phyloP scores from a whole-genome alignment of 805 yeast genomes.

The Metschnikowia chrysomelidarum region DNA sequence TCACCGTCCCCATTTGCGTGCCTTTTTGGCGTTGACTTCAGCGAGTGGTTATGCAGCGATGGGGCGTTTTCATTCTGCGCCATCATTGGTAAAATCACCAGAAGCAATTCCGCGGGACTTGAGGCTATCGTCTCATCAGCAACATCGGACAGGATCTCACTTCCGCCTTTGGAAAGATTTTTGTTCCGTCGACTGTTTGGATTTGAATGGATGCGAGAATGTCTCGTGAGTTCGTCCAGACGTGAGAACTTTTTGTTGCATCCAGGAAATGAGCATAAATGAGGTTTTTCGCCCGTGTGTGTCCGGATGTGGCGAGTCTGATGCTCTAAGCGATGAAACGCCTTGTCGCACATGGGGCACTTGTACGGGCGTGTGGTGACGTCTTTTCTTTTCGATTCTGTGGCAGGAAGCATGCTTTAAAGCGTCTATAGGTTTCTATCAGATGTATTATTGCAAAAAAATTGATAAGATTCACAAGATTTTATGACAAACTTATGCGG shows the following conservation, averaged over 20 bases:
- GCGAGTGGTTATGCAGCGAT: slow-evolving; percentile 3
- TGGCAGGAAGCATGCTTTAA: slow-evolving; percentile 16
- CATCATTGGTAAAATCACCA: slow-evolving; percentile 6
- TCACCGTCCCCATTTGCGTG: slow-evolving; percentile 4
- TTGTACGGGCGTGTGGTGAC: slow-evolving; percentile 53
- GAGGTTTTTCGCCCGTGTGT: slow-evolving; percentile 82
- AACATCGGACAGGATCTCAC: slow-evolving; percentile 2
- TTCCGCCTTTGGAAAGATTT: slow-evolving; percentile 23
- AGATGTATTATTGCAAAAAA: too few relatives aligned
- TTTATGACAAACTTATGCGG: too few relatives aligned
- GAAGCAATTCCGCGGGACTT: not conserved
- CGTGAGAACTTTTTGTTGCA: slow-evolving; percentile 67
- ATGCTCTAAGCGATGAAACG: slow-evolving; percentile 73
- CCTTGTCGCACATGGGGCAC: slow-evolving; percentile 72
- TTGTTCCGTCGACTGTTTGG: slow-evolving; percentile 66
- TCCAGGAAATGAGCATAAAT: slow-evolving; percentile 69
- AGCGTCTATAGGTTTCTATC: too few relatives aligned
- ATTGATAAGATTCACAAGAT: too few relatives aligned
- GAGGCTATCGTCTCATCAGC: not conserved
- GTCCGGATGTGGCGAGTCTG: slow-evolving; percentile 78
- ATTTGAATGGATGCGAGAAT: slow-evolving; percentile 67
- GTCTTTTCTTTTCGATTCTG: slow-evolving; percentile 20
- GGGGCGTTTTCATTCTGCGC: slow-evolving; percentile 1
- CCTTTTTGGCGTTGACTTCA: slow-evolving; percentile 1
- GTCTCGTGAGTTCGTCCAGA: slow-evolving; percentile 74